Evolutionary conservation across 345 rosid genomes (phyloP), one percentile per base, ranked within the genome.

Genomic region (Excoecaria agallocha): DNA sequence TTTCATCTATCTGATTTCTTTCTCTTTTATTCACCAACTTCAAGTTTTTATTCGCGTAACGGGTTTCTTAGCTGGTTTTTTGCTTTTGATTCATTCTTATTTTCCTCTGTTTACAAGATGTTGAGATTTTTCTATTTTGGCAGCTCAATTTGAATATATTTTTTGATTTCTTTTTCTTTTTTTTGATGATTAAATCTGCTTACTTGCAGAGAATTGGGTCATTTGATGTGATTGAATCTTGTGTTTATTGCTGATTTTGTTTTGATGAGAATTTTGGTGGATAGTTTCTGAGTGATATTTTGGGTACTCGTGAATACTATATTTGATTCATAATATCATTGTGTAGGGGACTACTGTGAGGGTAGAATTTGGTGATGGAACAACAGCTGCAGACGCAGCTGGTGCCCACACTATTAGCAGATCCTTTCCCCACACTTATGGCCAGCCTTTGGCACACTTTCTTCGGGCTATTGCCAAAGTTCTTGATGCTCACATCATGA

Each of bases 401-500:
- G 98, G 84, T 82, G 87, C 86, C 38, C 91, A 90, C 57, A 83
- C 84, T 85, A 82, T 93, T 35, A 76, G 82, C 45, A 84, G 96
- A 37, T 82, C 86, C 76, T 95, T 91, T 81, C 94, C 99, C 0
- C 90, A 80, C 86, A 93, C 98, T 72, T 90, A 85, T 51, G 93
- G 94, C 70, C 98, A 90, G 78, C 98, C 92, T 45, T 85, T 95
- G 88, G 97, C 97, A 77, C 99, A 95, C 84, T 93, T 95, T 81
- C 94, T 95, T 2, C 82, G 99, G 79, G 91, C 84, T 52, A 83
- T 92, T 71, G 92, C 97, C 4, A 87, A 89, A 82, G 98, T 95
- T 46, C 76, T 92, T 55, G 98, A 93, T 85, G 98, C 99, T 82
- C 94, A 90, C 62, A 87, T 95, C 79, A 95, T 95, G 67, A 86